phyloP scores from a whole-genome alignment of 2,329 filamentous ascomycete species.

The Microdochium bolleyi region DNA sequence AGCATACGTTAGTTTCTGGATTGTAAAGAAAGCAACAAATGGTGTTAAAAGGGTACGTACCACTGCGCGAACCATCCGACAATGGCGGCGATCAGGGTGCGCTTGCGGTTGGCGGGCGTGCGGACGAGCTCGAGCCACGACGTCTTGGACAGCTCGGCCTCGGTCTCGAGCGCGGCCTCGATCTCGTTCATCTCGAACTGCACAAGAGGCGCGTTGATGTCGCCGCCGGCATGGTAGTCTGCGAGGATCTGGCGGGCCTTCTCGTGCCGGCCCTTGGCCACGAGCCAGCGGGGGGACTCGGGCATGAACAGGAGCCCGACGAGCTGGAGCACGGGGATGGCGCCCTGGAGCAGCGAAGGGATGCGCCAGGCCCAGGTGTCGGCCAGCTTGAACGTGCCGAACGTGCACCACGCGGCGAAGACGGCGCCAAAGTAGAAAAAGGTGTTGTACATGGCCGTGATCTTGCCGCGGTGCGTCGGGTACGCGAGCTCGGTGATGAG shows the following conservation, averaged over 20 bases:
- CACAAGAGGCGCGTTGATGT: slow-evolving; percentile 27
- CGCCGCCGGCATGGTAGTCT: slow-evolving; percentile 23
- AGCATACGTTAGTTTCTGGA: too few species aligned
- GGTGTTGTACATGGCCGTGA: slow-evolving; percentile 14
- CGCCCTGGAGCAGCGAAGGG: slow-evolving; percentile 35
- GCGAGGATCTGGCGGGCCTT: slow-evolving; percentile 23
- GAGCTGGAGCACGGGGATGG: slow-evolving; percentile 28
- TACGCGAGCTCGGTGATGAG: slow-evolving; percentile 19
- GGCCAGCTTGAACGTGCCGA: slow-evolving; percentile 8
- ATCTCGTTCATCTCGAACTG: slow-evolving; percentile 33
- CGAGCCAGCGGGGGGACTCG: slow-evolving; percentile 37
- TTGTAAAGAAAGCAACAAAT: background rate
- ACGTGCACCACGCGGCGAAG: slow-evolving; percentile 8
- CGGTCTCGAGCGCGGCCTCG: background rate
- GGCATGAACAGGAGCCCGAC: slow-evolving; percentile 26
- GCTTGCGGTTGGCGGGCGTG: slow-evolving; percentile 44
- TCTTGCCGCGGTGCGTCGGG: slow-evolving; percentile 14
- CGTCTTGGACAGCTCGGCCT: slow-evolving; percentile 29
- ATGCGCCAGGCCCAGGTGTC: slow-evolving; percentile 27
- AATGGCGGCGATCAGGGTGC: slow-evolving; percentile 43
- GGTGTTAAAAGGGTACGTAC: slow-evolving; percentile 15
- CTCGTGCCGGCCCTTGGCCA: slow-evolving; percentile 25
- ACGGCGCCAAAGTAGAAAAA: slow-evolving; percentile 9
- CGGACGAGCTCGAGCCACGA: slow-evolving; percentile 36
- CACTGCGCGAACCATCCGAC: slow-evolving; percentile 50